Base-by-base conservation (phyloP, 345 rosid genomes). In the Sapria himalayana region DNA sequence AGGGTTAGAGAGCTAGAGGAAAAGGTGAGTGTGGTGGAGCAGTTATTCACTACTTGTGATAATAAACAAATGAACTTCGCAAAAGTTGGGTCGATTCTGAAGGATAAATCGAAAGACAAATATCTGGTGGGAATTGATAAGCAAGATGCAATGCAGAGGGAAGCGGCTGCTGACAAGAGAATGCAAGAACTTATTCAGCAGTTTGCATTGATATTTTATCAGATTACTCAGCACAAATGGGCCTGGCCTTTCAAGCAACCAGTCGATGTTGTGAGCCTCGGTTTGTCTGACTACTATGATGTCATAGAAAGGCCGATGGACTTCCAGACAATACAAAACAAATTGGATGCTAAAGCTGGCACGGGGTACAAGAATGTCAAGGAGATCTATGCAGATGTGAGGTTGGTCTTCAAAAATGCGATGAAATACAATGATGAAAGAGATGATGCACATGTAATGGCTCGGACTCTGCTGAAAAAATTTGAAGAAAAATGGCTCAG, bases 221-320 rank as follows among this genome's bases (percentile, higher is more conserved):
- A 89, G 98, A 56, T 82, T 39, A 79, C 85, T 3, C 85, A 70
- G 68, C 98, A 78, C 64, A 74, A 56, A 64, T 76, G 76, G 66
- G 94, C 91, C 11, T 64, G 72, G 78, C 98, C 94, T 2, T 89
- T 89, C 57, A 60, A 61, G 85, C 67, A 82, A 45, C 93, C 98
- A 34, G 98, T 89, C 23, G 80, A 86, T 59, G 97, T 76, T 22
- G 66, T 61, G 59, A 74, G 81, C 48, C 92, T 78, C 65, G 81
- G 81, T 47, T 63, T 86, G 52, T 47, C 76, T 60, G 97, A 81
- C 61, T 86, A 86, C 63, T 81, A 55, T 45, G 65, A 78, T 92
- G 61, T 89, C 51, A 76, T 81, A 54, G 91, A 86, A 47, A 76
- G 74, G 65, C 94, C 97, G n/a, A 86, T 86, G 92, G 97, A 86